phyloP scores from a whole-genome alignment of 495 filamentous ascomycete genomes.

The Podospora fimiseda region DNA sequence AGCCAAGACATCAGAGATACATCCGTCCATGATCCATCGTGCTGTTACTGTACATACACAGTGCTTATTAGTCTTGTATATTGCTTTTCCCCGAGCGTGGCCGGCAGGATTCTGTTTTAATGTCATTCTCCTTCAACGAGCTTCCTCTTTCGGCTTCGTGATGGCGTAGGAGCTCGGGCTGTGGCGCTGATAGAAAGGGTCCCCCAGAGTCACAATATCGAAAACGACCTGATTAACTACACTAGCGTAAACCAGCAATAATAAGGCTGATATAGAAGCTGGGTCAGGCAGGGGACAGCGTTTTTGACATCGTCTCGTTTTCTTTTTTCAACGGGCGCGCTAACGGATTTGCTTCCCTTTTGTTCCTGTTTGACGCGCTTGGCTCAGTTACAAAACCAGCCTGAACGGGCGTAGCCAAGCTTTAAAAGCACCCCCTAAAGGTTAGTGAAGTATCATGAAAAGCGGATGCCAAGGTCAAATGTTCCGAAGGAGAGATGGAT shows the following conservation, averaged over 20 bases:
- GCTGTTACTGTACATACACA: no score
- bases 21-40: background rate
- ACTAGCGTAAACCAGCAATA: no score
- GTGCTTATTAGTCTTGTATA: no score
- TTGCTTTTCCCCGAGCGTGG: background rate
- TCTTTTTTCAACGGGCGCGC: background rate
- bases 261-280: conserved; percentile 11
- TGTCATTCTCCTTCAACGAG: background rate
- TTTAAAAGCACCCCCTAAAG: background rate
- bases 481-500: background rate
- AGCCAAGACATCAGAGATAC: background rate
- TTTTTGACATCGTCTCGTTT: background rate
- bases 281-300: background rate
- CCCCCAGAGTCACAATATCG: conserved; percentile 15
- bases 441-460: background rate
- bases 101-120: background rate
- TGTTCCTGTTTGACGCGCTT: no score
- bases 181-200: conserved; percentile 7
- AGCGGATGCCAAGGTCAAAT: background rate
- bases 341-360: conserved; percentile 11
- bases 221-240: background rate
- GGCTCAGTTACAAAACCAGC: no score
- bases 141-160: conserved; percentile 2
- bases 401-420: background rate
- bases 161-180: background rate